Percentiles rank a stretch among this genome's conserved stretches.
Evolutionary conservation across 495 filamentous ascomycete species (phyloP).

Genomic region (Cercophora samala): DNA sequence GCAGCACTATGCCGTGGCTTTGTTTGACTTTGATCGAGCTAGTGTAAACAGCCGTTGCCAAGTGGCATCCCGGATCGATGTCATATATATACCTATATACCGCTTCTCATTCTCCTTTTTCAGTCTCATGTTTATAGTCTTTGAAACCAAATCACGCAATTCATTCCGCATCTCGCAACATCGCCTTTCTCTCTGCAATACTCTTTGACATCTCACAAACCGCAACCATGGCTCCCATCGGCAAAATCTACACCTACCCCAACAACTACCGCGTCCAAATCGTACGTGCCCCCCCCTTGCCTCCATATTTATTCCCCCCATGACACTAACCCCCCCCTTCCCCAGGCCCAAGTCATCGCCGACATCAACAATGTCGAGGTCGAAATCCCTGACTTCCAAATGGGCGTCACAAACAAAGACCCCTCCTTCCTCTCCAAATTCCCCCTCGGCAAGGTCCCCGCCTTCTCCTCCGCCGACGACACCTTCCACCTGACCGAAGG

Average conservation of each 20-base stretch:
- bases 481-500: slow-evolving; percentile 47
- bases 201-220: neutral
- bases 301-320: neutral
- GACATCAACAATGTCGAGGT: slow-evolving; percentile 53
- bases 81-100: neutral
- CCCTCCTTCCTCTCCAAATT: slow-evolving; percentile 58
- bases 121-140: slow-evolving; percentile 1
- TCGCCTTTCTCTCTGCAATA: slow-evolving; percentile 5
- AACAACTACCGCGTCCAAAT: slow-evolving; percentile 49
- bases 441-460: slow-evolving; percentile 59
- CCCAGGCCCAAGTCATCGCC: slow-evolving; percentile 50
- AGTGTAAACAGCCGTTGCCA: neutral
- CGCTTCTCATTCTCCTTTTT: neutral
- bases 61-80: neutral
- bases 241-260: slow-evolving; percentile 48
- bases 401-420: slow-evolving; percentile 45
- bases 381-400: slow-evolving; percentile 40
- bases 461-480: slow-evolving; percentile 54
- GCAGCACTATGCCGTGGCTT: neutral
- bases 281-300: slow-evolving; percentile 32
- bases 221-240: slow-evolving; percentile 50
- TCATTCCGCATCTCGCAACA: neutral
- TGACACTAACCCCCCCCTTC: neutral
- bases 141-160: slow-evolving; percentile 12
- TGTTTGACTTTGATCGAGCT: neutral